phyloP scores from a whole-genome alignment of 2,329 filamentous ascomycete species.

The Colletotrichum chrysophilum region DNA sequence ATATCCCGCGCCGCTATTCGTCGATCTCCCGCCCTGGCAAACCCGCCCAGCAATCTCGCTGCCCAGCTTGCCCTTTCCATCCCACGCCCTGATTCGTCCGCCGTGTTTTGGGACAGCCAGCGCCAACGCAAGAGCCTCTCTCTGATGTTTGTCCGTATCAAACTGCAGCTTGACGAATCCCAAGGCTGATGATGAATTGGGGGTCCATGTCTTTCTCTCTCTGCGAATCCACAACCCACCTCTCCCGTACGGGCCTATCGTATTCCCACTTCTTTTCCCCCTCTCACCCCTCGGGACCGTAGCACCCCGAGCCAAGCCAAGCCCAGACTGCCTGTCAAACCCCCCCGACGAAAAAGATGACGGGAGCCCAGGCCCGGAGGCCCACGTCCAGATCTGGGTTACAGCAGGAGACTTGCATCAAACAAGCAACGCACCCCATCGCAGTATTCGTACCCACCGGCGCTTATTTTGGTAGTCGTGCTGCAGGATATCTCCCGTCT shows the following conservation, averaged over 20 bases:
- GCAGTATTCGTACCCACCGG: neutral
- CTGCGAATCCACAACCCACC: neutral
- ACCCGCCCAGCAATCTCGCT: neutral
- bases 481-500: neutral
- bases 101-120: neutral
- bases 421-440: neutral
- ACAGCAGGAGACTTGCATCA: neutral
- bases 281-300: neutral
- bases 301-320: neutral
- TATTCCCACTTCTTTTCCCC: neutral
- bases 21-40: conserved; percentile 13
- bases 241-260: neutral
- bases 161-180: neutral
- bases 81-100: neutral
- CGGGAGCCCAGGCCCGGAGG: neutral
- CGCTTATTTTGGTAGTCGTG: conserved; percentile 9
- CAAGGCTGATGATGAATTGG: neutral
- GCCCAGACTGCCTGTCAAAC: neutral
- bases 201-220: neutral
- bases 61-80: neutral
- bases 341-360: neutral
- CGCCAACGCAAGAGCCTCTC: neutral
- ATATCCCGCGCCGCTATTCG: conserved; percentile 10
- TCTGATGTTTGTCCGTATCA: neutral
- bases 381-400: neutral